These are phyloP conservation scores for Phaeosphaeriaceae sp. DNA, from an alignment of 2,329 filamentous ascomycete species.

Conservation along the genomic window DNA sequence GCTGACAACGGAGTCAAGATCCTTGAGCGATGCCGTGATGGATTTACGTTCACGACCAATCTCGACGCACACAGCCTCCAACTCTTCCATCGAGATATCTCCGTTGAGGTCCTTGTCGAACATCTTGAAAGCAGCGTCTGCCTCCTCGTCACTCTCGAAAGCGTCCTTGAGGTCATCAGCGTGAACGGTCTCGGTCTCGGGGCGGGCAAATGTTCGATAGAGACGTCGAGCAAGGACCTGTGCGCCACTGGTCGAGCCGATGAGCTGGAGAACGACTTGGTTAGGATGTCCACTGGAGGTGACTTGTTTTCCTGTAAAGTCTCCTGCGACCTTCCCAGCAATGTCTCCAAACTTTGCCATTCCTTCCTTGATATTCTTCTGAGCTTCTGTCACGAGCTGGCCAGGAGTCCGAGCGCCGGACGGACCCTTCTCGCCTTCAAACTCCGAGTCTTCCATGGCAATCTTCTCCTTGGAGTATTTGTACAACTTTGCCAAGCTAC, in stretches of 20 bases:
- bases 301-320: constrained; percentile 80
- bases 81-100: constrained; percentile 93
- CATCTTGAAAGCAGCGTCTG: constrained; percentile 85
- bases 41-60: constrained; percentile 94
- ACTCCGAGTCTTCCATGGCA: constrained; percentile 76
- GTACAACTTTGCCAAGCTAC: constrained; percentile 69
- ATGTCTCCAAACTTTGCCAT: constrained; percentile 84
- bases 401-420: constrained; percentile 78
- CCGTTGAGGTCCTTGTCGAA: constrained; percentile 98
- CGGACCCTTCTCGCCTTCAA: constrained; percentile 57
- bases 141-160: constrained; percentile 84
- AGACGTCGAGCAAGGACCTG: constrained; percentile 87
- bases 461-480: constrained; percentile 70
- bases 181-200: constrained; percentile 76
- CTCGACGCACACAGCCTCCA: constrained; percentile 91
- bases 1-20: constrained; percentile 89
- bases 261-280: constrained; percentile 81
- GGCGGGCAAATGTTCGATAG: constrained; percentile 83
- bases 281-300: constrained; percentile 77
- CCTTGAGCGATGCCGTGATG: constrained; percentile 92
- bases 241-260: constrained; percentile 74
- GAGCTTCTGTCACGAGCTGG: constrained; percentile 70
- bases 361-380: constrained; percentile 76
- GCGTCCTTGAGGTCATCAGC: constrained; percentile 79
- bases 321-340: constrained; percentile 84